A percentile compares a stretch with the other conserved stretches of the same genome.
These are phyloP conservation scores for Calycina herbarum DNA, from an alignment of 2,329 filamentous ascomycete species.

Conservation along the genomic window DNA sequence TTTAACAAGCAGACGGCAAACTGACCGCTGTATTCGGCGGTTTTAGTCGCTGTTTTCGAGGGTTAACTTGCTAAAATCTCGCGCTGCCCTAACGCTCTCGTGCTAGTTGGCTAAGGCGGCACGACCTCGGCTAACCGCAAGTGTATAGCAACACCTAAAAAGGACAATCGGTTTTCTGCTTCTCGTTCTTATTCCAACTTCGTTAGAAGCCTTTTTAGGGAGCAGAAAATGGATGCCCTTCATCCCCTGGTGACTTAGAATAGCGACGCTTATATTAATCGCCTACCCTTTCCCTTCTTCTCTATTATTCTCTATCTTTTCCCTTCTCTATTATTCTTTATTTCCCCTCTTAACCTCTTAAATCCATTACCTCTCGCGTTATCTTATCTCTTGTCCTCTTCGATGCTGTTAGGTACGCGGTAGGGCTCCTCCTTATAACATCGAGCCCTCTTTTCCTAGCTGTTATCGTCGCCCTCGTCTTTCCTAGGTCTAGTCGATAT, in stretches of 20 bases:
- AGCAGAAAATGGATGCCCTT: conserved; percentile 11
- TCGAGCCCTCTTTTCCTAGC: background rate
- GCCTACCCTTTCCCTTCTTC: background rate
- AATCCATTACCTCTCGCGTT: background rate
- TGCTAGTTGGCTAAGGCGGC: conserved; percentile 14
- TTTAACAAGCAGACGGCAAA: conserved; percentile 27
- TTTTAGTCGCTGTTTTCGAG: conserved; percentile 27
- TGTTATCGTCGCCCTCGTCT: background rate
- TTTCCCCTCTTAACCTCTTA: background rate
- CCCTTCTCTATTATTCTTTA: background rate
- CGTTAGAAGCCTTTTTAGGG: background rate
- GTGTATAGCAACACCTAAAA: background rate
- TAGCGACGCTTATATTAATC: background rate
- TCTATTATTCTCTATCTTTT: background rate
- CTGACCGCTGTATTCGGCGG: conserved; percentile 27
- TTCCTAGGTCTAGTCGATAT: background rate
- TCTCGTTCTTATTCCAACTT: background rate
- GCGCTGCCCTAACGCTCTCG: conserved; percentile 25
- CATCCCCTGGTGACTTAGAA: background rate
- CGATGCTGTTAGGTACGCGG: background rate
- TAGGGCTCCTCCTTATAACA: background rate
- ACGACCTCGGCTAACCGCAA: conserved; percentile 19
- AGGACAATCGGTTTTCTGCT: conserved; percentile 15
- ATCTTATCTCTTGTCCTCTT: background rate
- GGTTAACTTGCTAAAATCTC: too few species aligned